Evolutionary conservation across 805 yeast species (phyloP).

Genomic region (Yamadazyma scolyti): DNA sequence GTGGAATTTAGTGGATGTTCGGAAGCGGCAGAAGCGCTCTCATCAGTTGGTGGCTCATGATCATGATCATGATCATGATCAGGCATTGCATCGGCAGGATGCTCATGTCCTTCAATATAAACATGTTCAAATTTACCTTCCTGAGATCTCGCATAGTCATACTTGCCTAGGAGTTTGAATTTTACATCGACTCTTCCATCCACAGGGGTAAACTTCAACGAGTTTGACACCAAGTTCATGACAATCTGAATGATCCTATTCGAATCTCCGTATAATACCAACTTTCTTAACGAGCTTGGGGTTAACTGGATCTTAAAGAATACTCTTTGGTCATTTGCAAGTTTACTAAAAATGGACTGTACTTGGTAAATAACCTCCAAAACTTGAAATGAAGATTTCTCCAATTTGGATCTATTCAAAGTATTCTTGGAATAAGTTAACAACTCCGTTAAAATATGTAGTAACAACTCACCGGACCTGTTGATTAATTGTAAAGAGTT

Average conservation of each 20-base stretch:
- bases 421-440: slow-evolving; percentile 92
- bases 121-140: slow-evolving; percentile 42
- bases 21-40: not conserved
- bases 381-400: slow-evolving; percentile 75
- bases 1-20: not conserved
- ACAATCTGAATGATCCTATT: slow-evolving; percentile 88
- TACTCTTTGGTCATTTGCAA: slow-evolving; percentile 75
- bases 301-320: slow-evolving; percentile 56
- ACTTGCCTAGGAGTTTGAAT: slow-evolving; percentile 65
- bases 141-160: slow-evolving; percentile 51
- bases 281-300: slow-evolving; percentile 58
- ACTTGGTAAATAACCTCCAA: slow-evolving; percentile 82
- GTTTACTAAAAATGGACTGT: slow-evolving; percentile 76
- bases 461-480: slow-evolving; percentile 83
- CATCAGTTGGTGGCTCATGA: no score
- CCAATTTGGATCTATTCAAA: slow-evolving; percentile 75
- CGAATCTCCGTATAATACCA: slow-evolving; percentile 81
- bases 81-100: slow-evolving; percentile 5
- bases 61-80: slow-evolving; percentile 2
- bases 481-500: slow-evolving; percentile 78
- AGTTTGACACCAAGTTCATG: slow-evolving; percentile 88
- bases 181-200: slow-evolving; percentile 74
- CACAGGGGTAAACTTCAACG: slow-evolving; percentile 87
- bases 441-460: slow-evolving; percentile 87
- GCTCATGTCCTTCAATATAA: slow-evolving; percentile 26